Base-by-base conservation (phyloP, 2,329 filamentous ascomycete genomes). In the Teratosphaeria zuluensis region DNA sequence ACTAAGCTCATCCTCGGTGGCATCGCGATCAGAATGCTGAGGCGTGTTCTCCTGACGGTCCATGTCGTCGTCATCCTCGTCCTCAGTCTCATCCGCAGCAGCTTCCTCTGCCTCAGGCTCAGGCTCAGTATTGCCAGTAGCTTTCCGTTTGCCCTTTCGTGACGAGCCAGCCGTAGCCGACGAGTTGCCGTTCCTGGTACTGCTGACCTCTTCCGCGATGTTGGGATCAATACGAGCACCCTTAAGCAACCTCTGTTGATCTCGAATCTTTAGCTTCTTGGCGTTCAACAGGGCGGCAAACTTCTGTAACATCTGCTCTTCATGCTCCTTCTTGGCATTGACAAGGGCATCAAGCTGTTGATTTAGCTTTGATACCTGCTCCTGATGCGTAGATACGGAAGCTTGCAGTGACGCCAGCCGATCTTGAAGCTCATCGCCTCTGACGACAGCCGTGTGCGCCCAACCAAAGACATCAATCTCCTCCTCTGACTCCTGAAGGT, bases 221-320 rank as follows among this genome's bases (percentile, higher is more conserved):
- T 87, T 82, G 70, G 85, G 81, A 55, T 84, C 83, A 48, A 89
- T 76, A 56, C 84, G 83, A 68, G 82, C 81, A 32, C 75, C 73
- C 16, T 77, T 76, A 28, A 90, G 73, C 21, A 88, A 73, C 46
- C 81, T 80, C 66, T 88, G 84, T 72, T 90, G 87, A 65, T 90
- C 82, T 51, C 88, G 76, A 55, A 92, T 91, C 73, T 89, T 91
- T 56, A 86, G 76, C 72, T 92, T 92, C 76, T 92, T 92, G 70
- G 87, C 83, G 65, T 92, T 92, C 1, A 92, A 75, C 1, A 92
- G 76, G 58, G 82, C 77, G 57, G 83, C 80, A 65, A 90, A 90
- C 69, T 89, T 90, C 61, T 82, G 81, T 1, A 92, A 73, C 58
- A 92, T 74, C 19, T 80, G 79, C 1, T 79, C 78, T 71, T 92